Conservation (phyloP, 257 asterid genomes). For the Rubia yunnanensis region DNA sequence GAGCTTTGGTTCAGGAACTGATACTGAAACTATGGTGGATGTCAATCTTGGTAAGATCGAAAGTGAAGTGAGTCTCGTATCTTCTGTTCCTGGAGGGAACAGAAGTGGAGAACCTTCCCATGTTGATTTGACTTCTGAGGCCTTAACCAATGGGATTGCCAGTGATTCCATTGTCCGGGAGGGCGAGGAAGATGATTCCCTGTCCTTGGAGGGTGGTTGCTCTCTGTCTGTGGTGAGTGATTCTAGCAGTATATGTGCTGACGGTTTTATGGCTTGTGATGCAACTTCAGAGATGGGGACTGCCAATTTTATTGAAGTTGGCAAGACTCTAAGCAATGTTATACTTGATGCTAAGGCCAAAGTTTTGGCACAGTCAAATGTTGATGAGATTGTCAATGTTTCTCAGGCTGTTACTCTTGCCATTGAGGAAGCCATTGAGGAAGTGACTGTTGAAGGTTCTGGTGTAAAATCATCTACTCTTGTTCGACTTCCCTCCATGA, state of each 20-base stretch:
- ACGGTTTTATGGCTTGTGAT: conserved; percentile 54
- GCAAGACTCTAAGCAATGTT: conserved; percentile 22
- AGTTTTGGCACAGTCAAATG: conserved; percentile 18
- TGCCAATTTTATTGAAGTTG: conserved; percentile 26
- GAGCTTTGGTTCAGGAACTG: conserved; percentile 25
- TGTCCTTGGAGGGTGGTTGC: conserved; percentile 38
- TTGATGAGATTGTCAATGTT: conserved; percentile 20
- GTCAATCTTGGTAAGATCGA: conserved; percentile 17
- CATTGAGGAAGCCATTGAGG: conserved; percentile 25
- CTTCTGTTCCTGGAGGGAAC: conserved; percentile 18
- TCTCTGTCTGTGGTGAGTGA: conserved; percentile 77
- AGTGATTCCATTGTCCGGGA: conserved; percentile 35
- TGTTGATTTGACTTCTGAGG: conserved; percentile 22
- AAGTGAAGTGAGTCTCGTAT: conserved; percentile 18
- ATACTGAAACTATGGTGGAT: conserved; percentile 23
- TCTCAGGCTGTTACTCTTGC: conserved; percentile 22
- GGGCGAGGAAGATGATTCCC: conserved; percentile 33
- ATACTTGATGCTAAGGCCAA: conserved; percentile 31
- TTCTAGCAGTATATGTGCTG: conserved; percentile 76
- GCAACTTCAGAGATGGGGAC: conserved; percentile 30
- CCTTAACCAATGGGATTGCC: conserved; percentile 30
- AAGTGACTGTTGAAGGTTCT: conserved; percentile 30
- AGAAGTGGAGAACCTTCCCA: conserved; percentile 15
- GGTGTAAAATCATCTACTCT: conserved; percentile 27
- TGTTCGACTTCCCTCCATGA: conserved; percentile 28